phyloP scores from a whole-genome alignment of 805 yeast genomes.

The Sugiyamaella boreocaroliniensis region DNA sequence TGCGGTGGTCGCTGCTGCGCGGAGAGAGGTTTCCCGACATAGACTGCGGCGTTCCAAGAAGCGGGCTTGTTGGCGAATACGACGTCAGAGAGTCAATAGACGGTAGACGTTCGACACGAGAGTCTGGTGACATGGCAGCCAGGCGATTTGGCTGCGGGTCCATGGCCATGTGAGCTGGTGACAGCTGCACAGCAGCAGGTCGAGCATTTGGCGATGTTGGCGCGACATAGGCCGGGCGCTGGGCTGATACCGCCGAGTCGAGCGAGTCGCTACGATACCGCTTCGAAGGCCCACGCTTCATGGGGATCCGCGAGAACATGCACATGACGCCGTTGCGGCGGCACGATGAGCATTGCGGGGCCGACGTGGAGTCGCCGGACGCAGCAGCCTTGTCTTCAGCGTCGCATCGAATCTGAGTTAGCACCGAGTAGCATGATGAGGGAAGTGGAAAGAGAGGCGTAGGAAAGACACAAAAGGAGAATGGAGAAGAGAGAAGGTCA shows the following conservation, averaged over 20 bases:
- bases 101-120: slow-evolving; percentile 18
- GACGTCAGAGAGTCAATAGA: slow-evolving; percentile 21
- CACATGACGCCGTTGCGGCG: slow-evolving; percentile 45
- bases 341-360: slow-evolving; percentile 44
- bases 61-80: slow-evolving; percentile 5
- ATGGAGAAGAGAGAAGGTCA: too few species aligned
- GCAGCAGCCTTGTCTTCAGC: slow-evolving; percentile 24
- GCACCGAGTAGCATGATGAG: not conserved
- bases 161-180: not conserved
- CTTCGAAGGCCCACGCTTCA: slow-evolving; percentile 58
- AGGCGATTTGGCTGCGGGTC: not conserved
- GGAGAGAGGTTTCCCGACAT: slow-evolving; percentile 1
- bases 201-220: not conserved
- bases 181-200: not conserved
- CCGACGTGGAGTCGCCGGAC: slow-evolving; percentile 31
- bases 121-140: slow-evolving; percentile 3
- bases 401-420: slow-evolving; percentile 36
- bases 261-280: slow-evolving; percentile 32
- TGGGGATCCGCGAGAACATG: slow-evolving; percentile 49
- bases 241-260: not conserved
- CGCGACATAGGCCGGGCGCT: not conserved
- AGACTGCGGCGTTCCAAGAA: not conserved
- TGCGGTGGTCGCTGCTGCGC: not conserved
- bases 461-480: slow-evolving; percentile 6
- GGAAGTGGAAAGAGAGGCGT: slow-evolving; percentile 2